These are phyloP conservation scores for Sporothrix pseudoabietina DNA, from an alignment of 2,329 filamentous ascomycete species.

Conservation along the genomic window DNA sequence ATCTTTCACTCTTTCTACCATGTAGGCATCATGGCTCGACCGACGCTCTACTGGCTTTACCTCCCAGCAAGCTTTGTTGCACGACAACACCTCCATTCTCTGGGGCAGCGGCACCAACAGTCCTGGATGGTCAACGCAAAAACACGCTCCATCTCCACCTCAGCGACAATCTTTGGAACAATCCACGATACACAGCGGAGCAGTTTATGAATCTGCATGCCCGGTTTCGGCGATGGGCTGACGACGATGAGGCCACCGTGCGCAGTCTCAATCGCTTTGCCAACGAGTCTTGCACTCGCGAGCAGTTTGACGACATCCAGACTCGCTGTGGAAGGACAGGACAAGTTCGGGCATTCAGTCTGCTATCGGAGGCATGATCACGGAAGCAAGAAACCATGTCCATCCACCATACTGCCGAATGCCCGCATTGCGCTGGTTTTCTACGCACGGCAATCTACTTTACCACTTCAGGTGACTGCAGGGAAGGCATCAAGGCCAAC, in stretches of 20 bases:
- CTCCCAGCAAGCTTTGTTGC: background rate
- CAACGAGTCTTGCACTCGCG: constrained; percentile 58
- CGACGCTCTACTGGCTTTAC: background rate
- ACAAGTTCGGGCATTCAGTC: background rate
- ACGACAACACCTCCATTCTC: constrained; percentile 26
- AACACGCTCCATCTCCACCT: constrained; percentile 61
- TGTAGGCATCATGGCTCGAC: background rate
- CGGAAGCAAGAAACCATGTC: background rate
- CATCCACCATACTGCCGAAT: background rate
- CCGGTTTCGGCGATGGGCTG: constrained; percentile 49
- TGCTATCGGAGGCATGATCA: background rate
- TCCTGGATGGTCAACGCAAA: constrained; percentile 55
- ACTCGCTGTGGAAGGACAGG: constrained; percentile 48
- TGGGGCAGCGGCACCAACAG: constrained; percentile 51
- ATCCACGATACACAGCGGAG: constrained; percentile 52
- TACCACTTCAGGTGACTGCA: background rate
- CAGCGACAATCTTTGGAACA: constrained; percentile 58
- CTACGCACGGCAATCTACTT: background rate
- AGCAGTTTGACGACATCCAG: constrained; percentile 57
- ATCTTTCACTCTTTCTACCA: background rate
- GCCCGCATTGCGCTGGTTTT: constrained; percentile 14
- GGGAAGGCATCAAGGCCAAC: background rate
- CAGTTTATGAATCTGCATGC: constrained; percentile 55
- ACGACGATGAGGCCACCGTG: background rate
- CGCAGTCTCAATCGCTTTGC: constrained; percentile 51